Evolutionary conservation across 176 grass and related monocot genomes (phyloP), one percentile per base, ranked within the genome.

Genomic region (Musa beccarii): DNA sequence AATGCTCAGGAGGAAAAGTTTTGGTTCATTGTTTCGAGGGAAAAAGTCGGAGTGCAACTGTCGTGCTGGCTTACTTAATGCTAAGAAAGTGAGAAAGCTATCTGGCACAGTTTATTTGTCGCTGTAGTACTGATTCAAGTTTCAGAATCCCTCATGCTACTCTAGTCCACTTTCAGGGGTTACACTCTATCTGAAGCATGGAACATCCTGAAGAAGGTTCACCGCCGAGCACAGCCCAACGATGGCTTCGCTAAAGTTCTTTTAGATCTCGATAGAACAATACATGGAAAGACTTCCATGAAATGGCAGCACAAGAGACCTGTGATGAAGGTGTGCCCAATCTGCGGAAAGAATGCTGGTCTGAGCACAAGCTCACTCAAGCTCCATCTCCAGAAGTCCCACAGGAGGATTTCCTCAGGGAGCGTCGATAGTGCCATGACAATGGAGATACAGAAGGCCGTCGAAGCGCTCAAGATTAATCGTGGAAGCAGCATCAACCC

Each of bases 341-440:
- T 98, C 26, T 98, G 94, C 69, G 75, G 82, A 63, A 93, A 93
- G 86, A 91, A 83, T 9, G 90, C 92, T 6, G 94, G 88, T 16
- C 76, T 98, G 56, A 98, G 94, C 86, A 98, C 94, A 11, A 98
- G 94, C 76, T 98, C 94, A 1, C 86, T 98, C 43, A 98, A 98
- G 75, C 82, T 98, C 72, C 94, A 98, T 53, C 79, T 98, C 52
- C 94, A 98, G 59, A 98, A 98, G 86, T 82, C 81, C 0, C 94
- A 98, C 75, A 90, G 80, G 73, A 74, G 82, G 25, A 73, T 98
- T 2, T 91, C 90, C 2, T 79, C 88, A 10, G 90, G 94, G 49
- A 93, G 90, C 1, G 88, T 98, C 17, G 94, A 98, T 71, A 93
- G 90, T 22, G 94, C 86, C 72, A 93, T 89, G 90, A 93, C 77